These are phyloP conservation scores for Crotalaria pallida DNA, from an alignment of 306 rosid genomes.

Conservation along the genomic window DNA sequence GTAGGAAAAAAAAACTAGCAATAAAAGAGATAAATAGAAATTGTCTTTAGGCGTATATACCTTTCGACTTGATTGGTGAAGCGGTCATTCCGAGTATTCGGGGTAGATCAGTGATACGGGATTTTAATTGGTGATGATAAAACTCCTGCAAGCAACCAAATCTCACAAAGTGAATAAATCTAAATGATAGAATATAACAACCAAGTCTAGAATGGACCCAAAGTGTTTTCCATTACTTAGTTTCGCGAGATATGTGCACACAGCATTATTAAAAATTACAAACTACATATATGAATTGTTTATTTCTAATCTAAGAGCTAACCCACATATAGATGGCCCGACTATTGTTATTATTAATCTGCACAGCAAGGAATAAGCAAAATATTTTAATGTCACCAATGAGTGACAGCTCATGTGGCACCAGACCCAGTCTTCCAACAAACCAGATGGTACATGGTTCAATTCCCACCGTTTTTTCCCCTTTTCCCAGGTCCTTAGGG, in stretches of 20 bases:
- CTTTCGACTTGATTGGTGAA: conserved; percentile 82
- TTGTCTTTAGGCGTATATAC: conserved; percentile 25
- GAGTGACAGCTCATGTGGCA: neutral
- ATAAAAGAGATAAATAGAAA: neutral
- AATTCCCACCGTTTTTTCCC: neutral
- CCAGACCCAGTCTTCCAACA: neutral
- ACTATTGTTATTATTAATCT: neutral
- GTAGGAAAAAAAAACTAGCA: neutral
- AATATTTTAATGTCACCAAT: neutral
- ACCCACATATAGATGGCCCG: neutral
- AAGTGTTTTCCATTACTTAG: neutral
- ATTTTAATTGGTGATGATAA: conserved; percentile 46
- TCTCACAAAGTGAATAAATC: conserved; percentile 4
- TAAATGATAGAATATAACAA: neutral
- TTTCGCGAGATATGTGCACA: neutral
- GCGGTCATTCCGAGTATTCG: conserved; percentile 92
- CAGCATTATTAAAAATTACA: neutral
- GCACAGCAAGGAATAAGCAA: neutral
- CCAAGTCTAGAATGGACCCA: neutral
- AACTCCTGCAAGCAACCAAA: conserved; percentile 60
- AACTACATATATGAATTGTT: neutral
- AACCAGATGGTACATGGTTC: neutral
- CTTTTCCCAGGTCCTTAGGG: neutral
- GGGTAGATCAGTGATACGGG: conserved; percentile 48
- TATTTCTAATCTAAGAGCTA: neutral